Evolutionary conservation across 23 red algal species (phyloP), one percentile per base, ranked within the genome.

Genomic region (Gracilaria domingensis): DNA sequence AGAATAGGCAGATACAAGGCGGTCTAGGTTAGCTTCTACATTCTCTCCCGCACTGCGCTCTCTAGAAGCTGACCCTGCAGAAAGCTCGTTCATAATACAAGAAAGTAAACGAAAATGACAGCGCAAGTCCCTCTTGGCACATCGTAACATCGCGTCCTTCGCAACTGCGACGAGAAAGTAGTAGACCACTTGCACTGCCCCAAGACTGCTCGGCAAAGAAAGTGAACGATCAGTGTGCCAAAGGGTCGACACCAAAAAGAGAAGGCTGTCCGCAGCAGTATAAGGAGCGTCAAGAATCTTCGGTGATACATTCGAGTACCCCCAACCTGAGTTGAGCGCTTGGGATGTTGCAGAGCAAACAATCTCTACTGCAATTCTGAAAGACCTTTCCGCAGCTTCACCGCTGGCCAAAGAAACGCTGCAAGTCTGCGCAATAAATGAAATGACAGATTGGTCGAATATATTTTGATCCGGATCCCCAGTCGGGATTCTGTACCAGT

Each of bases 71-170:
- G 69, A 45, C 42, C 51, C 75, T 24, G 67, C 76, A 79, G 80
- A 84, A 48, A 95, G 82, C 51, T 96, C 61, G 35, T 82, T 54
- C 51, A 96, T 85, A 38, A 96, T 47, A 18, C 64, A 80, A 29
- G 88, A 75, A 6, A 96, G 67, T 28, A 96, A 55, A 45, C 95
- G 62, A 61, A 93, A 96, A 80, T 93, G 90, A 20, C 88, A 83
- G 4, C 95, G 32, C 14, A 89, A 69, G 55, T 92, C 89, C 48
- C 58, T 79, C 55, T 69, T 66, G 20, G 34, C 44, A 7, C 30
- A 49, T 26, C 62, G 49, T 25, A 84, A 75, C 39, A 91, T 28
- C 20, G 90, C 33, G 53, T 77, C 66, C 56, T 57, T 82, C 57
- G 73, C 86, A 25, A 90, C 34, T 24, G 85, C 93, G n/a, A 62